These are phyloP conservation scores for Volutella citrinella DNA, from an alignment of 2,329 filamentous ascomycete species.

Conservation along the genomic window DNA sequence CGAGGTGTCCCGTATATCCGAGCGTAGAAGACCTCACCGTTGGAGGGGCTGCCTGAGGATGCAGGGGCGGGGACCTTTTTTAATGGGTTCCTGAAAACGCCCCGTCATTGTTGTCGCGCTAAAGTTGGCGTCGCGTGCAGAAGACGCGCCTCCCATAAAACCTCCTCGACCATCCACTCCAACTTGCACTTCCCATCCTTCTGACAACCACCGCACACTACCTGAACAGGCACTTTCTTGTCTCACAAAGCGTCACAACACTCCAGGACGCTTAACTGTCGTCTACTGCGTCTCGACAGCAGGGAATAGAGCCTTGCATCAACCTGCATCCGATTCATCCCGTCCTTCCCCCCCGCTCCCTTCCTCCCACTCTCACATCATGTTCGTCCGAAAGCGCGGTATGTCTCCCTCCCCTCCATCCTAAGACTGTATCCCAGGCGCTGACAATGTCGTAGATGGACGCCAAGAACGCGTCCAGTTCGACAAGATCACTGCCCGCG, in stretches of 20 bases:
- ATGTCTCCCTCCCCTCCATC: too few species aligned
- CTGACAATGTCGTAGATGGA: constrained; percentile 66
- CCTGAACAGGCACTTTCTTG: constrained; percentile 3
- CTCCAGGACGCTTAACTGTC: constrained; percentile 18
- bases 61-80: constrained; percentile 20
- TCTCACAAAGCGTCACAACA: constrained; percentile 4
- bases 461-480: constrained; percentile 99
- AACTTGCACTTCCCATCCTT: constrained; percentile 22
- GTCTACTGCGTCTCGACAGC: constrained; percentile 22
- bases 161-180: constrained; percentile 24
- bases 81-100: constrained; percentile 24
- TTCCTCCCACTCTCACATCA: constrained; percentile 34
- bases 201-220: constrained; percentile 19
- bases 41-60: constrained; percentile 28
- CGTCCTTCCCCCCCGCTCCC: constrained; percentile 16
- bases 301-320: constrained; percentile 22
- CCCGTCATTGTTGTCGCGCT: constrained; percentile 29
- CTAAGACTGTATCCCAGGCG: constrained; percentile 2
- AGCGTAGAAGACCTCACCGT: too few species aligned
- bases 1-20: too few species aligned
- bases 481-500: constrained; percentile 99
- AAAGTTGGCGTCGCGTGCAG: constrained; percentile 32
- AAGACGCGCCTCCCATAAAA: constrained; percentile 38
- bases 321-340: constrained; percentile 16
- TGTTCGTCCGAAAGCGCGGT: constrained; percentile 65